Percentiles rank a stretch among this genome's conserved stretches.
Evolutionary conservation across 148 eudicot species (phyloP).

Genomic region (Dysphania ambrosioides): DNA sequence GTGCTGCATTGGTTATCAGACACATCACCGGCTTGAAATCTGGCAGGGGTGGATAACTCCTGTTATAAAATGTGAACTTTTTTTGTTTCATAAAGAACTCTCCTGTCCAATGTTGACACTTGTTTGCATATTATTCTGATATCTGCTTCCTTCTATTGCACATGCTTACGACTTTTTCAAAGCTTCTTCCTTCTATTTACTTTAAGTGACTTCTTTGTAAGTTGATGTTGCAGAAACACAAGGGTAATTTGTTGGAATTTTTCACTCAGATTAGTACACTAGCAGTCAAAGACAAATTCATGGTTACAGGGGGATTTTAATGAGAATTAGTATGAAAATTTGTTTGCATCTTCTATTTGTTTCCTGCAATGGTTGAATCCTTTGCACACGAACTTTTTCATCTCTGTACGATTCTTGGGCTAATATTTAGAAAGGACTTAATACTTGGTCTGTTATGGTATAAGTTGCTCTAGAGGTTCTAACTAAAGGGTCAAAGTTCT

Average conservation of each 20-base stretch:
- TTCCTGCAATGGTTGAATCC: background rate
- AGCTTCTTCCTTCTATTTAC: slow-evolving; percentile 12
- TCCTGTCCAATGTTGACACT: background rate
- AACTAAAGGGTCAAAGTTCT: background rate
- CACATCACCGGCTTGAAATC: slow-evolving; percentile 56
- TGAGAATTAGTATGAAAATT: slow-evolving; percentile 91
- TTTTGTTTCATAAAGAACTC: background rate
- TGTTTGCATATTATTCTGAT: background rate
- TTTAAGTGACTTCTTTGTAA: background rate
- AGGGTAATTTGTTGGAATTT: slow-evolving; percentile 75
- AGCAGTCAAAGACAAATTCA: slow-evolving; percentile 62
- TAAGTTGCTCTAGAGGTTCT: background rate
- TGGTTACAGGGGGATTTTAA: slow-evolving; percentile 90
- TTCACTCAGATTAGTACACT: slow-evolving; percentile 85
- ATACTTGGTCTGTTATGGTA: background rate
- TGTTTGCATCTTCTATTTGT: background rate
- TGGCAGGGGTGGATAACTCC: slow-evolving; percentile 70
- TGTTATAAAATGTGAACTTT: background rate
- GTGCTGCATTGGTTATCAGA: slow-evolving; percentile 91
- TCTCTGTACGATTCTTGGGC: too few species aligned
- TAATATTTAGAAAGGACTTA: background rate
- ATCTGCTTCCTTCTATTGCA: background rate
- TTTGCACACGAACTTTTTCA: too few species aligned
- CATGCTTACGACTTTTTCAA: too few species aligned
- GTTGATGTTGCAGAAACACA: slow-evolving; percentile 52